Conservation (phyloP, 345 rosid species). For the Dovyalis caffra region DNA sequence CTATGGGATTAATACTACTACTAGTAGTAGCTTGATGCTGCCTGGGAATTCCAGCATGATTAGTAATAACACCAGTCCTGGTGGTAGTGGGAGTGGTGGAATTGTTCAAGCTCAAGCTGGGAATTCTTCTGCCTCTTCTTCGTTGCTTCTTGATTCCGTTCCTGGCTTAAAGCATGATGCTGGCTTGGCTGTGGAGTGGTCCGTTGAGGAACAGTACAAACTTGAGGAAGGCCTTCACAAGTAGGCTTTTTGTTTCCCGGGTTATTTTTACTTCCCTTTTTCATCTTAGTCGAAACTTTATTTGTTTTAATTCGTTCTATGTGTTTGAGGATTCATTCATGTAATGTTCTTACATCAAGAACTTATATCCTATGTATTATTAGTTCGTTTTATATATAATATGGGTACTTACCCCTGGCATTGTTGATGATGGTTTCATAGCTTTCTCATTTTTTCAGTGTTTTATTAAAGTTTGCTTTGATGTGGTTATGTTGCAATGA, state of each 20-base stretch:
- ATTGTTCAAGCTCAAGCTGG: constrained; percentile 18
- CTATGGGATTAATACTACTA: constrained; percentile 29
- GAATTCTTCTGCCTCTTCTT: constrained; percentile 36
- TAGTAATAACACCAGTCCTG: not conserved
- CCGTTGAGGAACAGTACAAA: constrained; percentile 64
- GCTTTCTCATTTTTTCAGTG: not conserved
- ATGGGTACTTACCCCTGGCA: not conserved
- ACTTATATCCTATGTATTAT: too few species aligned
- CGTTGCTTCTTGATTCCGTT: constrained; percentile 54
- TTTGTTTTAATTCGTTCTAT: not conserved
- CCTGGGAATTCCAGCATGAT: constrained; percentile 42
- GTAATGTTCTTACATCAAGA: too few species aligned
- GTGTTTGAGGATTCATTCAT: not conserved
- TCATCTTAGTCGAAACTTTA: not conserved
- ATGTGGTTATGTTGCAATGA: not conserved
- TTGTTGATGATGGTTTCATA: not conserved
- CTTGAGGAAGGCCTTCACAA: constrained; percentile 68
- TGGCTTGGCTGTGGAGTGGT: constrained; percentile 76
- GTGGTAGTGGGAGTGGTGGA: constrained; percentile 9
- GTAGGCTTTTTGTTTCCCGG: constrained; percentile 37
- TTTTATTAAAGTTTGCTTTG: not conserved
- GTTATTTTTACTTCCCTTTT: not conserved
- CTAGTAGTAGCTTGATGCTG: constrained; percentile 28
- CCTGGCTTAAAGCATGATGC: constrained; percentile 58
- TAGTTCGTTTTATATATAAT: not conserved